Evolutionary conservation across 2,329 filamentous ascomycete species (phyloP).

Genomic region (Capronia coronata): DNA sequence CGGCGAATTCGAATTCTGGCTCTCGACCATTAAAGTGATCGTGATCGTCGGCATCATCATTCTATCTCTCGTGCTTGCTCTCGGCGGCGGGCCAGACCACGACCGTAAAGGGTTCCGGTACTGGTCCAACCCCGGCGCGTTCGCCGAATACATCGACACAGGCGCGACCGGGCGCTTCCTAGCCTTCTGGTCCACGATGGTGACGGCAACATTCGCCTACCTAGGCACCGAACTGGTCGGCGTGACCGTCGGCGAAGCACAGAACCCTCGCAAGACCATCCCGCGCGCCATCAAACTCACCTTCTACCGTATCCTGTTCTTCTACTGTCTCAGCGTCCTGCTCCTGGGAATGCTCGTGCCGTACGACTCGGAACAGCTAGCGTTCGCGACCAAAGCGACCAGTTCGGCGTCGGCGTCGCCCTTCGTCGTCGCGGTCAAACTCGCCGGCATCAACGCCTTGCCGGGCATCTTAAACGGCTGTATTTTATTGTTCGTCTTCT

Average conservation of each 20-base stretch:
- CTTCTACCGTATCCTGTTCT: constrained; percentile 75
- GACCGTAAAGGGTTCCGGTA: constrained; percentile 60
- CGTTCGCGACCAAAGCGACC: constrained; percentile 44
- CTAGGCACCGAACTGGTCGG: constrained; percentile 70
- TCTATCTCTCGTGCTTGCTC: constrained; percentile 56
- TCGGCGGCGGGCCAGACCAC: constrained; percentile 59
- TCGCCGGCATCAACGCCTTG: constrained; percentile 48
- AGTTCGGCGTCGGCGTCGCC: constrained; percentile 53
- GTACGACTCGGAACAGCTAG: constrained; percentile 60
- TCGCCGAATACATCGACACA: constrained; percentile 50
- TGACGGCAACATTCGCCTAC: constrained; percentile 73
- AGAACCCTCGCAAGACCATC: constrained; percentile 70
- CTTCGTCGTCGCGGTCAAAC: constrained; percentile 58
- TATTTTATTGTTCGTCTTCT: constrained; percentile 53
- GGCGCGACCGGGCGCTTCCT: constrained; percentile 57
- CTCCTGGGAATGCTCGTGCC: constrained; percentile 71
- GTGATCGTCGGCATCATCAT: constrained; percentile 62
- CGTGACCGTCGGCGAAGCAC: constrained; percentile 70
- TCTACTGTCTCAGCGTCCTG: constrained; percentile 69
- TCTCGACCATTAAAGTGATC: constrained; percentile 60
- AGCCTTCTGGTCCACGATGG: constrained; percentile 60
- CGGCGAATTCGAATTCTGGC: constrained; percentile 59
- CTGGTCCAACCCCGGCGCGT: constrained; percentile 58
- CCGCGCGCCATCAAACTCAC: constrained; percentile 72
- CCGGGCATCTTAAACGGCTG: constrained; percentile 54